A percentile compares a stretch with the other conserved stretches of the same genome.
Conservation (phyloP, 306 rosid genomes). For the Quercus dentata region DNA sequence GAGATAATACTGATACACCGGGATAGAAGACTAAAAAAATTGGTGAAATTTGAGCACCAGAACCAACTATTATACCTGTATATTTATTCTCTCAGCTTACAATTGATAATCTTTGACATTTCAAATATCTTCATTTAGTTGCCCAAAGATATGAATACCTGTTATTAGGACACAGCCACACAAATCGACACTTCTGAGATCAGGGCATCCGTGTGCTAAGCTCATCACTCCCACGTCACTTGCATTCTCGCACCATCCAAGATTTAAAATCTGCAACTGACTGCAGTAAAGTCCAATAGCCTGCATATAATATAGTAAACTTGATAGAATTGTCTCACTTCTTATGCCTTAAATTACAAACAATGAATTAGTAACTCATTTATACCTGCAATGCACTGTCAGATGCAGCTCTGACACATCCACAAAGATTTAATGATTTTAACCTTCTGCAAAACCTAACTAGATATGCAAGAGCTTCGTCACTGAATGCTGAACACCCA, state of each 20-base stretch:
- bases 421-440: constrained; percentile 79
- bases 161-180: constrained; percentile 86
- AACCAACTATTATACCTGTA: not conserved
- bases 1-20: not conserved
- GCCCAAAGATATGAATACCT: constrained; percentile 42
- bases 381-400: constrained; percentile 85
- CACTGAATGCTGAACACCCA: constrained; percentile 81
- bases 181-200: constrained; percentile 72
- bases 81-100: not conserved
- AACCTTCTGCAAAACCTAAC: constrained; percentile 65
- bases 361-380: not conserved
- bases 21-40: not conserved
- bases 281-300: constrained; percentile 78
- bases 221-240: constrained; percentile 86
- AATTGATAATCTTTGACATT: not conserved
- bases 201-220: constrained; percentile 87
- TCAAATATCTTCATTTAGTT: not conserved
- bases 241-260: constrained; percentile 91
- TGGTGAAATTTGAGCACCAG: not conserved
- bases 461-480: constrained; percentile 70
- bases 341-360: not conserved
- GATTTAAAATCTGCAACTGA: constrained; percentile 72
- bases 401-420: constrained; percentile 72
- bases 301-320: constrained; percentile 36
- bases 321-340: not conserved